Conservation (phyloP, 306 rosid genomes). For the Cucumis cinereus region DNA sequence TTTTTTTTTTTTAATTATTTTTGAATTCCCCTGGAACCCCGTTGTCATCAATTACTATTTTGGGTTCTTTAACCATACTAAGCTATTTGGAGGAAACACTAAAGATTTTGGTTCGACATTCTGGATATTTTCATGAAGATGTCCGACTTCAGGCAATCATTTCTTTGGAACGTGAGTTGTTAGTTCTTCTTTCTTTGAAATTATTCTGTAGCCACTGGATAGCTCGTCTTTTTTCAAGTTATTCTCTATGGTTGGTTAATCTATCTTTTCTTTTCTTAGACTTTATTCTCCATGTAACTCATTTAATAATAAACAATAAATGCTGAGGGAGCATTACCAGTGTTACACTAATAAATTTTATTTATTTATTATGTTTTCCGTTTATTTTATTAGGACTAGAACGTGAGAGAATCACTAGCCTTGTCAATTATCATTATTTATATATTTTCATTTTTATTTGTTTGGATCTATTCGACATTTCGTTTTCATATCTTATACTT, state of each 20-base stretch:
- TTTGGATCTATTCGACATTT: neutral
- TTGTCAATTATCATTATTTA: neutral
- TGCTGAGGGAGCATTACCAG: neutral
- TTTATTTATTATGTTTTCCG: neutral
- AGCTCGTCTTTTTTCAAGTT: neutral
- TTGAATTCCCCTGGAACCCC: neutral
- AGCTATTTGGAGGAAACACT: constrained; percentile 95
- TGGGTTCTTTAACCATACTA: constrained; percentile 33
- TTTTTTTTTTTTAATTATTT: neutral
- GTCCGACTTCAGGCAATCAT: constrained; percentile 94
- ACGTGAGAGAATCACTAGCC: neutral
- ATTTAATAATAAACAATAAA: too few species aligned
- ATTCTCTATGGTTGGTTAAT: neutral
- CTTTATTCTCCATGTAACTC: neutral
- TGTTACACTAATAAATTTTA: too few species aligned
- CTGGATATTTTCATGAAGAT: constrained; percentile 90
- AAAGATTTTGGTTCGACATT: constrained; percentile 65
- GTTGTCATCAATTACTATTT: neutral
- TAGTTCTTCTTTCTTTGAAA: constrained; percentile 3
- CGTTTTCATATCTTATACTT: neutral
- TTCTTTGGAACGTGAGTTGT: constrained; percentile 66
- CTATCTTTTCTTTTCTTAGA: neutral
- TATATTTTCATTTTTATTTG: neutral
- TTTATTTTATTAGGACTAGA: neutral
- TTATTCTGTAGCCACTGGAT: constrained; percentile 1